phyloP scores from a whole-genome alignment of 1,284 basidiomycete species.

The Ustilago cynodontis region DNA sequence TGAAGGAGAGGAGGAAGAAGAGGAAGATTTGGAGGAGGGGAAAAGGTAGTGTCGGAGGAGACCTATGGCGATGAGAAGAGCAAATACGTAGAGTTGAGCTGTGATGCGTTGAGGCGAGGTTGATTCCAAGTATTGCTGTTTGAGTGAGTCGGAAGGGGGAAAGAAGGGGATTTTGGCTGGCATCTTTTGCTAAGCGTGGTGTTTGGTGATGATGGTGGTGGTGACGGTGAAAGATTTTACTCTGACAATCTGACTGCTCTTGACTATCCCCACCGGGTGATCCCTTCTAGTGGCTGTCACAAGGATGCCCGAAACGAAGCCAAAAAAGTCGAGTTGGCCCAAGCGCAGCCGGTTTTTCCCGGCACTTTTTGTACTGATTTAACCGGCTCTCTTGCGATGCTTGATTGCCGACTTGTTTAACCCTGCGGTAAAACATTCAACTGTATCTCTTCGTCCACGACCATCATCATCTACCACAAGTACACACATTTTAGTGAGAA shows the following conservation, averaged over 20 bases:
- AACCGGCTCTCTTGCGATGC: neutral
- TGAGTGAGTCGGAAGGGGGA: slow-evolving; percentile 32
- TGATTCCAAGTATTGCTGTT: slow-evolving; percentile 31
- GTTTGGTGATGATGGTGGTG: neutral
- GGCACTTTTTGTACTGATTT: neutral
- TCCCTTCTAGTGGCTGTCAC: no score
- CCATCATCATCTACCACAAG: neutral
- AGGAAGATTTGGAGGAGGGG: no score
- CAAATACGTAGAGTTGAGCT: slow-evolving; percentile 46
- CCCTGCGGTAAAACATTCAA: no score
- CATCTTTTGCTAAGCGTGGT: slow-evolving; percentile 23
- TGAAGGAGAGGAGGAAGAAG: neutral
- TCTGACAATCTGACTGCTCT: no score
- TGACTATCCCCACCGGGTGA: no score
- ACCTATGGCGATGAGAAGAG: slow-evolving; percentile 34
- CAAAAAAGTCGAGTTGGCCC: neutral
- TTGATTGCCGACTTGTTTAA: neutral
- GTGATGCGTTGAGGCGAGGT: slow-evolving; percentile 20
- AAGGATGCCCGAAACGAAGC: neutral
- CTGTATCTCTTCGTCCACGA: no score
- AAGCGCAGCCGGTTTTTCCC: slow-evolving; percentile 8
- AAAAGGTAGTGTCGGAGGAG: slow-evolving; percentile 27
- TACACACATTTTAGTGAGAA: neutral
- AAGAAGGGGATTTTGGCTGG: slow-evolving; percentile 49
- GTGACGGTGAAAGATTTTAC: no score